These are phyloP conservation scores for Candida verbasci DNA, from an alignment of 805 yeast genomes.

Conservation along the genomic window DNA sequence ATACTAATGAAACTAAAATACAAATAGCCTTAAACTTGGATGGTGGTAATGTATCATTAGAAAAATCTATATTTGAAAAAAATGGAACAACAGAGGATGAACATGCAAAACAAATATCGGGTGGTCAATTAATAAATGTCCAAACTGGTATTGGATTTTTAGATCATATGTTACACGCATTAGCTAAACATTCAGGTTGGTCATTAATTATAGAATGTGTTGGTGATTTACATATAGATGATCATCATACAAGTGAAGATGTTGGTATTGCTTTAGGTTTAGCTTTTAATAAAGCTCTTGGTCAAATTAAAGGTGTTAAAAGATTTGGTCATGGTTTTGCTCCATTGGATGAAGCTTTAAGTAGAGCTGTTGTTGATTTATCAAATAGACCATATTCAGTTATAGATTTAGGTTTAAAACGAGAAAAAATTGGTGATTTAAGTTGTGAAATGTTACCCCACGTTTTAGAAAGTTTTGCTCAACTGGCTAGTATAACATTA, in stretches of 20 bases:
- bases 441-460: conserved; percentile 98
- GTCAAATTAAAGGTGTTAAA: conserved; percentile 84
- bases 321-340: conserved; percentile 93
- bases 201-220: conserved; percentile 81
- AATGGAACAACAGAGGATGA: conserved; percentile 29
- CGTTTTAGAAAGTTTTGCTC: conserved; percentile 89
- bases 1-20: conserved; percentile 91
- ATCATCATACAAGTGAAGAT: conserved; percentile 96
- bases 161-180: conserved; percentile 96
- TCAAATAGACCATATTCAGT: conserved; percentile 93
- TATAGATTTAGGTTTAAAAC: conserved; percentile 79
- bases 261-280: conserved; percentile 88
- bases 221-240: conserved; percentile 95
- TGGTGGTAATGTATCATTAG: conserved; percentile 74
- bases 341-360: conserved; percentile 93
- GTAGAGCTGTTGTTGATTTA: conserved; percentile 93
- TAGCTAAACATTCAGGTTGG: conserved; percentile 98
- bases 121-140: conserved; percentile 69
- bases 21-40: conserved; percentile 79
- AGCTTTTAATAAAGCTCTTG: conserved; percentile 87
- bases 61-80: conserved; percentile 49
- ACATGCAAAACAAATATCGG: conserved; percentile 68
- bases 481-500: conserved; percentile 82
- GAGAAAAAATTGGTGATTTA: conserved; percentile 91
- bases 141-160: conserved; percentile 93